Conservation (phyloP, 805 yeast species). For the Candida sphagnicola region DNA sequence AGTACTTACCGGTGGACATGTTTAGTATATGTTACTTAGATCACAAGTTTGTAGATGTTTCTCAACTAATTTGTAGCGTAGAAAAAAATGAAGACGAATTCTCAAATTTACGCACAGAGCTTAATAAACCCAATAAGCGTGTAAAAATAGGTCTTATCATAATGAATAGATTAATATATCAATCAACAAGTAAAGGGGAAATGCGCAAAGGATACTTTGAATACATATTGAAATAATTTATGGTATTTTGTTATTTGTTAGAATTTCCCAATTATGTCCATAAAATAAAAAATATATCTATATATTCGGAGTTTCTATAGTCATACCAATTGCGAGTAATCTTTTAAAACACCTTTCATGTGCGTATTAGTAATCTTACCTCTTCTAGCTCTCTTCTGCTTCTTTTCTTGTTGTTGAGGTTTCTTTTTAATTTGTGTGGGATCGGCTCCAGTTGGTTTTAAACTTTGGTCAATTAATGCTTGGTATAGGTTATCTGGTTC, state of each 20-base stretch:
- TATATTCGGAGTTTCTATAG: not conserved
- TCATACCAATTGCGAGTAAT: constrained; percentile 50
- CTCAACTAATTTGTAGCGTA: not conserved
- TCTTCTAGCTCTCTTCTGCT: constrained; percentile 86
- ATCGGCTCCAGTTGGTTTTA: constrained; percentile 96
- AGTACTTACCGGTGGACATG: too few species aligned
- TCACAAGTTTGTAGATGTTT: too few species aligned
- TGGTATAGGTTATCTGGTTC: constrained; percentile 77
- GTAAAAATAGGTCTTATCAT: not conserved
- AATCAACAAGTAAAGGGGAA: too few species aligned
- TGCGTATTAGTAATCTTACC: constrained; percentile 95
- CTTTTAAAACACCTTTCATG: constrained; percentile 92
- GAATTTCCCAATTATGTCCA: not conserved
- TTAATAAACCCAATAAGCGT: not conserved
- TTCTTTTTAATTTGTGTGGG: constrained; percentile 84
- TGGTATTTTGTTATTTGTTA: not conserved
- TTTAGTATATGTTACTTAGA: too few species aligned
- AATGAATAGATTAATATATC: too few species aligned
- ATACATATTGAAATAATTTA: too few species aligned
- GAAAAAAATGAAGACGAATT: not conserved
- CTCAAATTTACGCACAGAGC: not conserved
- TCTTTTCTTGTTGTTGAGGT: constrained; percentile 55
- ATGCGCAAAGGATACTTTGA: not conserved
- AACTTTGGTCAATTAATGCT: constrained; percentile 72
- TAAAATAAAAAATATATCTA: not conserved